phyloP scores from a whole-genome alignment of 1,284 basidiomycete genomes.

The Wolfiporia cocos region DNA sequence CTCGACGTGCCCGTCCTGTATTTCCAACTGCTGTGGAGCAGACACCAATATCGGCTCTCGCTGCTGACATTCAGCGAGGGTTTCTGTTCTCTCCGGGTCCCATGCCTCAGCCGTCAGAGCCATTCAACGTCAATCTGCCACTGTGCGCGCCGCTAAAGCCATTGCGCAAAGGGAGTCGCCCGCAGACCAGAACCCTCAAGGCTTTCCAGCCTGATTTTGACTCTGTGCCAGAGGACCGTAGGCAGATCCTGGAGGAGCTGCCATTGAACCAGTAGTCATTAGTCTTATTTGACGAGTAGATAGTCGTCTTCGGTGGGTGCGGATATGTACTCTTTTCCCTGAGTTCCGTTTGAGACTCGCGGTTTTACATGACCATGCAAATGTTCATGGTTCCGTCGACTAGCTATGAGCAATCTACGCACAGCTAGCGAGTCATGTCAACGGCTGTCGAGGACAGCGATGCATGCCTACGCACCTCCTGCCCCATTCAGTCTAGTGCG shows the following conservation, averaged over 20 bases:
- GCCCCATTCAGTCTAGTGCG: conserved; percentile 28
- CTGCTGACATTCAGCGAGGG: conserved; percentile 62
- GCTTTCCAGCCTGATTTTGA: not conserved
- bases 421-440: not conserved
- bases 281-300: not conserved
- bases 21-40: too few relatives aligned
- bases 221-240: not conserved
- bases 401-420: not conserved
- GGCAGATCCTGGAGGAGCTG: not conserved
- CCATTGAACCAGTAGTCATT: not conserved
- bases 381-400: too few relatives aligned
- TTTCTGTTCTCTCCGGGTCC: conserved; percentile 46
- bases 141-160: conserved; percentile 1
- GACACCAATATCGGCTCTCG: conserved; percentile 65
- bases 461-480: not conserved
- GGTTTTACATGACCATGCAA: too few relatives aligned
- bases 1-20: too few relatives aligned
- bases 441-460: not conserved
- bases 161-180: not conserved
- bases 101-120: conserved; percentile 8
- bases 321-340: too few relatives aligned
- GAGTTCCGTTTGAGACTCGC: too few relatives aligned
- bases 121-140: not conserved
- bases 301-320: too few relatives aligned
- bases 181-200: not conserved